Evolutionary conservation across 768 basidiomycete genomes (phyloP), one percentile per base, ranked within the genome.

Genomic region (Boletus barrowsii): DNA sequence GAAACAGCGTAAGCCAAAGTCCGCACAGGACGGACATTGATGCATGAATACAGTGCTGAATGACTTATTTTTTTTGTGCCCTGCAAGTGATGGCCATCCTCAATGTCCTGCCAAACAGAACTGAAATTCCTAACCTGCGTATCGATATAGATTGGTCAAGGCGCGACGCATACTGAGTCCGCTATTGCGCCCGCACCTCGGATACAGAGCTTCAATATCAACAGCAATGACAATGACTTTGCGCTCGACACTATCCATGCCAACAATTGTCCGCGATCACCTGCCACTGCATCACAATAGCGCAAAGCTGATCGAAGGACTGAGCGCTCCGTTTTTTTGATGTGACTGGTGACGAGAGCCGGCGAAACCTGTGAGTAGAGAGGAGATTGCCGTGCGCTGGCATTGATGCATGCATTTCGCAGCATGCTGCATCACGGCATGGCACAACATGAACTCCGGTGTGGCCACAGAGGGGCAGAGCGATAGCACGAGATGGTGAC

Each of bases 391-490:
- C 10, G 10, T 13, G 30, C 17, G 11, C 22, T 9, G 10, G n/a
- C 13, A 24, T 39, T 58, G 57, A 45, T 35, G 36, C 15, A 17
- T 51, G 9, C 44, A 24, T 42, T 50, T 52, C 22, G 6, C 49
- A 79, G 75, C 52, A 68, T 74, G 73, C 50, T 72, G 10, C 63
- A 72, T 71, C 8, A 57, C 71, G 0, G 66, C 63, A 0, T 83
- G 80, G 81, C 72, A 81, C 61, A 77, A 76, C 10, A 58, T 60
- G 17, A 71, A 82, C 54, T 9, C 29, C 7, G 80, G 80, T 2
- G 73, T 82, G 20, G 80, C 82, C 56, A 81, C 77, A 13, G 81
- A 83, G 62, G 80, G 80, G 79, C 20, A 67, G 75, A 10, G 74
- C 72, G 56, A 69, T 70, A 10, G 63, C 56, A 6, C 57, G 59